A percentile compares a stretch with the other conserved stretches of the same genome.
These are phyloP conservation scores for Mrakiaceae sp. DNA, from an alignment of 1,284 basidiomycete species.

Conservation along the genomic window DNA sequence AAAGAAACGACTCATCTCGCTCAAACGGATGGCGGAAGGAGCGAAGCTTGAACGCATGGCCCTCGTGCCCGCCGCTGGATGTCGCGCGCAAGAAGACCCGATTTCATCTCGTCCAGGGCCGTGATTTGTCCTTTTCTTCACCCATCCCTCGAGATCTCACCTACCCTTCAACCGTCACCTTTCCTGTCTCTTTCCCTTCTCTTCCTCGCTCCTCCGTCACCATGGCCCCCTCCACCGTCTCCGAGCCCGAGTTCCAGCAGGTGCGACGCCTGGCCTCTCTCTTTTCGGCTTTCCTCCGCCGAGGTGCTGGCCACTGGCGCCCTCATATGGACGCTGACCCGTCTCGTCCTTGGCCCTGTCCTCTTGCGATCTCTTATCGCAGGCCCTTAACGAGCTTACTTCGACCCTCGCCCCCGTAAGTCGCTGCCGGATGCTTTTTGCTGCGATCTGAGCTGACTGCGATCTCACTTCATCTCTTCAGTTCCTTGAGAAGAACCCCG, in stretches of 20 bases:
- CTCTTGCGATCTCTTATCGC: not conserved
- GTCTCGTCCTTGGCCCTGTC: not conserved
- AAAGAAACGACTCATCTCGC: too few relatives aligned
- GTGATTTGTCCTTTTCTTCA: not conserved
- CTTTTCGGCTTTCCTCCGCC: constrained; percentile 5
- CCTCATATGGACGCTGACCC: not conserved
- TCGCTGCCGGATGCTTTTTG: not conserved
- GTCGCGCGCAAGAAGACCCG: too few relatives aligned
- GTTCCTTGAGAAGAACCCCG: constrained; percentile 58
- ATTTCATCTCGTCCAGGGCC: too few relatives aligned
- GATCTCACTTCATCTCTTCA: constrained; percentile 14
- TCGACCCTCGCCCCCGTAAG: constrained; percentile 46
- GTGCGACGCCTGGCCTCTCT: constrained; percentile 23
- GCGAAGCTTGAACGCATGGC: too few relatives aligned
- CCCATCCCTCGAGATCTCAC: not conserved
- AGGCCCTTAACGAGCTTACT: constrained; percentile 56
- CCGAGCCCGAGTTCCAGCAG: constrained; percentile 49
- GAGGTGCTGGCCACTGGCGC: not conserved
- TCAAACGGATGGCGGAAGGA: too few relatives aligned
- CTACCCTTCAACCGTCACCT: not conserved
- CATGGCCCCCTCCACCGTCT: constrained; percentile 32
- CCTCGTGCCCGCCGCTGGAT: too few relatives aligned
- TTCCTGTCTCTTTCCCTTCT: not conserved
- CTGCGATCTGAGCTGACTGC: not conserved
- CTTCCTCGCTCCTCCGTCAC: constrained; percentile 1